A percentile compares a stretch with the other conserved stretches of the same genome.
Conservation (phyloP, 176 grass and related monocot species). For the Triticum urartu region DNA sequence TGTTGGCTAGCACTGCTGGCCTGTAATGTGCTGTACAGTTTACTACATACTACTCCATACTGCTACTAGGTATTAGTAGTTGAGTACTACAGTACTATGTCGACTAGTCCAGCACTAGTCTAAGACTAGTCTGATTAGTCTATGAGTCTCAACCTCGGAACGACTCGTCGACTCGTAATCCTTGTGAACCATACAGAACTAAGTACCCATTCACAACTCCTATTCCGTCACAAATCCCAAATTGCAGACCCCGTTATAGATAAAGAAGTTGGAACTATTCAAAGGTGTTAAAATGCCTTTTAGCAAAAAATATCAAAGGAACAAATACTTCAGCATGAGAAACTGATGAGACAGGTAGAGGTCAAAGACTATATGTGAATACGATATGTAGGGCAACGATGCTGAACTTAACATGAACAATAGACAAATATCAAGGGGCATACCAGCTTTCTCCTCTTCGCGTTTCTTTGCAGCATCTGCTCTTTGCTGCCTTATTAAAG, state of each 20-base stretch:
- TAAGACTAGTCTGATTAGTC: no score
- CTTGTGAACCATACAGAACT: background rate
- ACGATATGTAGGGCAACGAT: background rate
- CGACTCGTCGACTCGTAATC: no score
- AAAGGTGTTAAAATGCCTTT: background rate
- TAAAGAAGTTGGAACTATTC: background rate
- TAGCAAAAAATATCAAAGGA: background rate
- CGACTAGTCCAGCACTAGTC: no score
- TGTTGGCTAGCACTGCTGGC: no score
- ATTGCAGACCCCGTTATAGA: background rate
- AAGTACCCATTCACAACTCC: background rate
- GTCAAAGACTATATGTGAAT: background rate
- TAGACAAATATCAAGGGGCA: background rate
- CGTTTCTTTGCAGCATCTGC: slow-evolving; percentile 96
- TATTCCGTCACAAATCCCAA: background rate
- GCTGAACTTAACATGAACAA: background rate
- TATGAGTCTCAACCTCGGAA: no score
- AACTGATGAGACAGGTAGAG: background rate
- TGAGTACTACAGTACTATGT: no score
- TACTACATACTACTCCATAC: no score
- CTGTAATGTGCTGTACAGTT: no score
- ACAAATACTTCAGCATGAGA: background rate
- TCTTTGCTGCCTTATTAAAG: slow-evolving; percentile 91
- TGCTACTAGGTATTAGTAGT: no score
- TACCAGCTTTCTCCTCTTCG: slow-evolving; percentile 97